Percentiles rank a stretch among this genome's conserved stretches.
Evolutionary conservation across 2,329 filamentous ascomycete genomes (phyloP).

Genomic region (Fusarium cicatricum): DNA sequence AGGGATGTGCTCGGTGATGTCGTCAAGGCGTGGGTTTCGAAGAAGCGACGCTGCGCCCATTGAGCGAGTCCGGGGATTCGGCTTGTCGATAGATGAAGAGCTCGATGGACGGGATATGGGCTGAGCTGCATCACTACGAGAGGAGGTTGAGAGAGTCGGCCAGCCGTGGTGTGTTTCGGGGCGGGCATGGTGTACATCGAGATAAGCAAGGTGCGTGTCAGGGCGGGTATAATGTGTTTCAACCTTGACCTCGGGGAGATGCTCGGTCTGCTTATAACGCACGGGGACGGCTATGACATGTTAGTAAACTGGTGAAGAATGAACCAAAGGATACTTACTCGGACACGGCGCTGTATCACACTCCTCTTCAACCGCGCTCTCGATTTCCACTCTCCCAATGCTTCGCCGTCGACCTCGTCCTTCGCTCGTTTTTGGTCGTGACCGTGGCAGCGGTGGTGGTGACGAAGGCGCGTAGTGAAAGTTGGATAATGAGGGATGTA

Average conservation of each 20-base stretch:
- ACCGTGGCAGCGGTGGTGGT: conserved; percentile 26
- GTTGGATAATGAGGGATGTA: conserved; percentile 33
- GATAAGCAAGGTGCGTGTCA: neutral
- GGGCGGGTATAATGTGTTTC: neutral
- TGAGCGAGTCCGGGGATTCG: conserved; percentile 35
- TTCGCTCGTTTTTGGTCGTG: conserved; percentile 32
- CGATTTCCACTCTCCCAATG: conserved; percentile 30
- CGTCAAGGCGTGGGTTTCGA: conserved; percentile 38
- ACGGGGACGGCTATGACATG: conserved; percentile 19
- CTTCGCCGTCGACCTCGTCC: conserved; percentile 10
- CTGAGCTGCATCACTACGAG: conserved; percentile 28
- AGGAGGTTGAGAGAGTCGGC: conserved; percentile 8
- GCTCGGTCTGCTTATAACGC: conserved; percentile 20
- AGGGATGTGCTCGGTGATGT: conserved; percentile 49
- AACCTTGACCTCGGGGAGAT: conserved; percentile 2
- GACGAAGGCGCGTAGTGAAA: conserved; percentile 22
- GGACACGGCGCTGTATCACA: conserved; percentile 37
- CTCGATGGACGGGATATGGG: conserved; percentile 35
- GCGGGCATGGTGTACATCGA: neutral
- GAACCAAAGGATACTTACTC: conserved; percentile 2
- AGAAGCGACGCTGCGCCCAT: conserved; percentile 23
- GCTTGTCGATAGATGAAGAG: conserved; percentile 35
- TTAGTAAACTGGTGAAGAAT: neutral
- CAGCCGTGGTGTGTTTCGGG: conserved; percentile 27
- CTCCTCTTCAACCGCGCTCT: conserved; percentile 19